phyloP scores from a whole-genome alignment of 805 yeast genomes.

The Scheffersomyces amazonensis region DNA sequence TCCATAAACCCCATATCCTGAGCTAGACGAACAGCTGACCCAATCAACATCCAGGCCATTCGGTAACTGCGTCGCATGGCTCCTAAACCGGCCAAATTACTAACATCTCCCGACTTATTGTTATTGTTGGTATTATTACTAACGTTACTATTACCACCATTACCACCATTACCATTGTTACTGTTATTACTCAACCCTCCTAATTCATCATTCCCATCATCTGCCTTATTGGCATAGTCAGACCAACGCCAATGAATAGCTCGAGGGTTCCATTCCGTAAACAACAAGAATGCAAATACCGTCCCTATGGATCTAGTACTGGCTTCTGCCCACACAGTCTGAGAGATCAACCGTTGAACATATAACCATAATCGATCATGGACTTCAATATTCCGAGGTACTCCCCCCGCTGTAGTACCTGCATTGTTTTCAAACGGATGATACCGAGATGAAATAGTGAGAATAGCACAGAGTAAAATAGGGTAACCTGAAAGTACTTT shows the following conservation, averaged over 20 bases:
- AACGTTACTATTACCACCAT: slow-evolving; percentile 6
- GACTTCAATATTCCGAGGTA: slow-evolving; percentile 53
- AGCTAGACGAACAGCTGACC: slow-evolving; percentile 81
- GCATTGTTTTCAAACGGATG: slow-evolving; percentile 51
- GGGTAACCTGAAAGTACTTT: slow-evolving; percentile 74
- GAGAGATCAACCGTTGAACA: slow-evolving; percentile 77
- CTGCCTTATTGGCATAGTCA: slow-evolving; percentile 72
- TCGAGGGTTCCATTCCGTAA: slow-evolving; percentile 95
- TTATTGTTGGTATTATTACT: not conserved
- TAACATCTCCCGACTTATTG: slow-evolving; percentile 27
- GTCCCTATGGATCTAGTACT: slow-evolving; percentile 86
- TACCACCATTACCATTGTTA: slow-evolving; percentile 13
- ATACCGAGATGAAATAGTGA: slow-evolving; percentile 79
- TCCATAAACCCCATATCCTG: slow-evolving; percentile 84
- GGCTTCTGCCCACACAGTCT: slow-evolving; percentile 93
- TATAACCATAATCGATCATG: slow-evolving; percentile 84
- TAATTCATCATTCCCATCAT: slow-evolving; percentile 24
- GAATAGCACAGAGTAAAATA: slow-evolving; percentile 71
- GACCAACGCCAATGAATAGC: slow-evolving; percentile 88
- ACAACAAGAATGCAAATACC: slow-evolving; percentile 74
- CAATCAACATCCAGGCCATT: slow-evolving; percentile 92
- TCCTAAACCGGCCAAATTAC: slow-evolving; percentile 66
- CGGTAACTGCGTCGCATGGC: slow-evolving; percentile 85
- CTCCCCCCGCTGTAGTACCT: slow-evolving; percentile 19
- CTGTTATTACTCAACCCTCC: not conserved